Base-by-base conservation (phyloP, 176 grass and related monocot genomes). In the Oryza officinalis region DNA sequence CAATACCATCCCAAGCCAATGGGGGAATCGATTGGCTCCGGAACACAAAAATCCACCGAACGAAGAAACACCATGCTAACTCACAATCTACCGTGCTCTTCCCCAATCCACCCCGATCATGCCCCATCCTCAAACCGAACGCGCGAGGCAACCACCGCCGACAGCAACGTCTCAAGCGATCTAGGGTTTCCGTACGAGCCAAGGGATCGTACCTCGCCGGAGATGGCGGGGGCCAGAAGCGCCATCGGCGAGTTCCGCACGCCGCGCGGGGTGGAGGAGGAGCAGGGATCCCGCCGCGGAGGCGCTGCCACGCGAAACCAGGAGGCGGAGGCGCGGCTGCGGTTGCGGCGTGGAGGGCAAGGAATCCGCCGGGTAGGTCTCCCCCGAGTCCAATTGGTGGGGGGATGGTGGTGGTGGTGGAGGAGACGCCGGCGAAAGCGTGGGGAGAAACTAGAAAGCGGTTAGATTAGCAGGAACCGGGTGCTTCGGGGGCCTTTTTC, bases 181-280 rank as follows among this genome's bases (percentile, higher is more conserved):
- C 67, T 70, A 82, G 88, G 88, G 22, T 46, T 72, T 67, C 43
- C 66, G 31, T 72, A 49, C 23, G 66, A 86, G 61, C 10, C 14
- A 41, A 41, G 25, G 33, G 74, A 61, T 25, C 72, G 67, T 90
- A 90, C 88, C 88, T 90, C 88, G 79, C 88, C 83, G 79, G 88
- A 73, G 79, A 86, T 86, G 67, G 88, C 83, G 15, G 88, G 88
- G 17, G 83, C 88, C 4, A 90, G 83, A 49, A 90, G 79, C 78
- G 79, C 83, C 83, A 90, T 90, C 59, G 35, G 46, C 86, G 18
- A 17, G 4, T 38, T 3, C 47, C 49, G 49, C 49, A 20, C 77
- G 54, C 78, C 65, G 66, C 41, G 6, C 45, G 13, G 45, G 10
- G 67, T 41, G 22, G 72, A 65, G 27, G 47, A 44, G 60, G 37